phyloP scores from a whole-genome alignment of 495 filamentous ascomycete species.

The Immersiella caudata region DNA sequence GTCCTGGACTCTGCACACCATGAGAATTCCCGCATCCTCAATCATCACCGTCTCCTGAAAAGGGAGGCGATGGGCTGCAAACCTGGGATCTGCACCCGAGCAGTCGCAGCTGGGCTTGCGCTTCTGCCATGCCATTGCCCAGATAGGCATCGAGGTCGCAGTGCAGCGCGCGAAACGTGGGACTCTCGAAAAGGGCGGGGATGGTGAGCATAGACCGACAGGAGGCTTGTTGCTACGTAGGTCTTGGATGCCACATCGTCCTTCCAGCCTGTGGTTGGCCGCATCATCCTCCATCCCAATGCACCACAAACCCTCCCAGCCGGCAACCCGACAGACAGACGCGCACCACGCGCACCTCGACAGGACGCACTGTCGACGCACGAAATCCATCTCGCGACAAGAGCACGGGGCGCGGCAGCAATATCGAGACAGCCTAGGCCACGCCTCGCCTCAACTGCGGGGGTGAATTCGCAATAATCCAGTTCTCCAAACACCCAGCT shows the following conservation, averaged over 20 bases:
- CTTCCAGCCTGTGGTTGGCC: background rate
- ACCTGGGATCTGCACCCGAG: background rate
- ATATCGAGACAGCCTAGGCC: background rate
- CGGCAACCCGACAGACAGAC: background rate
- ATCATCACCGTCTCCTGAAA: background rate
- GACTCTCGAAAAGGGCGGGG: background rate
- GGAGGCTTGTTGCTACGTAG: background rate
- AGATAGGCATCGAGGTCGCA: conserved; percentile 1
- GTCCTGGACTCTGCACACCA: background rate
- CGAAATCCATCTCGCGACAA: background rate
- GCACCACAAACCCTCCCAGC: background rate
- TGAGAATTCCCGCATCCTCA: background rate
- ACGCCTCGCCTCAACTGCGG: background rate
- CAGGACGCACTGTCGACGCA: background rate
- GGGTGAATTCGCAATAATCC: too few relatives aligned
- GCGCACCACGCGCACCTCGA: background rate
- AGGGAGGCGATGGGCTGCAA: background rate
- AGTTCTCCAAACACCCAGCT: too few relatives aligned
- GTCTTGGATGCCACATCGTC: background rate
- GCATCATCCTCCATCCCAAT: background rate
- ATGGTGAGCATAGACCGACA: background rate
- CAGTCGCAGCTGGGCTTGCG: background rate
- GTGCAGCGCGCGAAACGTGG: background rate
- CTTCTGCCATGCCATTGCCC: background rate
- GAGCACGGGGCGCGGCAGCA: background rate